Percentiles rank a stretch among this genome's conserved stretches.
Conservation (phyloP, 23 red algal genomes). For the Agarophyton chilense region DNA sequence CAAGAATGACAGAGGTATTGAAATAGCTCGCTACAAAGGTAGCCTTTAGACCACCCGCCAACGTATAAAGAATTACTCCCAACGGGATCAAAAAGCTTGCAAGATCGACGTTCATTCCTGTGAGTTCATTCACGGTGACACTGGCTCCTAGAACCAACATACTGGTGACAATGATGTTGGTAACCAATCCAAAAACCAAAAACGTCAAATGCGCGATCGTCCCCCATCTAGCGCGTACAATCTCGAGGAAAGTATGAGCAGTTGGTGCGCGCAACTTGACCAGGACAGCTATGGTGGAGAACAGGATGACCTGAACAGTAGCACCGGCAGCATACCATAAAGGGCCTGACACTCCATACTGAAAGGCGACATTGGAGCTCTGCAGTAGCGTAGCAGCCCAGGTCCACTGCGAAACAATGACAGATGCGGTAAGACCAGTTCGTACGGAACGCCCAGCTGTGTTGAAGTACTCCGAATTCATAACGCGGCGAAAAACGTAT, state of each 20-base stretch:
- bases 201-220: conserved; percentile 67
- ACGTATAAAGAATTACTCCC: conserved; percentile 88
- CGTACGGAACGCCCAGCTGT: conserved; percentile 78
- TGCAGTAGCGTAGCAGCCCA: conserved; percentile 89
- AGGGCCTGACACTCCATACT: conserved; percentile 75
- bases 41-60: conserved; percentile 83
- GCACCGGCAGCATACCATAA: conserved; percentile 88
- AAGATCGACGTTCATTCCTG: conserved; percentile 79
- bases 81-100: conserved; percentile 79
- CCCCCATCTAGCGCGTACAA: conserved; percentile 81
- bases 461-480: conserved; percentile 89
- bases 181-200: conserved; percentile 56
- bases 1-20: conserved; percentile 72
- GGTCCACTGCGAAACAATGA: conserved; percentile 89
- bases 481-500: conserved; percentile 64
- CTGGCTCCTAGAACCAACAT: conserved; percentile 70
- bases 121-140: conserved; percentile 65
- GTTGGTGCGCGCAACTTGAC: conserved; percentile 83
- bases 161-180: conserved; percentile 73
- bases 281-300: conserved; percentile 73
- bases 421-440: conserved; percentile 75
- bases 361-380: conserved; percentile 75
- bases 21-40: conserved; percentile 87
- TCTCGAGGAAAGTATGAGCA: conserved; percentile 83
- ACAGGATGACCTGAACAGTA: conserved; percentile 77